phyloP scores from a whole-genome alignment of 2,329 filamentous ascomycete genomes.

The Penicillium thymicola region DNA sequence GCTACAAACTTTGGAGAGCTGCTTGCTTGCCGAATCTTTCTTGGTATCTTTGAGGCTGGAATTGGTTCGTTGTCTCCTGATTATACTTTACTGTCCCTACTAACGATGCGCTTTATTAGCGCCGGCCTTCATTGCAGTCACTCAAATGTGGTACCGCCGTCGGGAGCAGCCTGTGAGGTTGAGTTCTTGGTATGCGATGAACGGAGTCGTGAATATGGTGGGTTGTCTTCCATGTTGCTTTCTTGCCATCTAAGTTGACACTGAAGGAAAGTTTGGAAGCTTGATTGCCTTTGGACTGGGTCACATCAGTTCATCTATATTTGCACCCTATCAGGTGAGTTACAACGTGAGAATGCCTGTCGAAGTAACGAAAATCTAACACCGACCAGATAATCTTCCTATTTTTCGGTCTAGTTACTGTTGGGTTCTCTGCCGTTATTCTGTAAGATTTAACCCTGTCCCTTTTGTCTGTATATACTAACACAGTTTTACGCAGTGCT shows the following conservation, averaged over 20 bases:
- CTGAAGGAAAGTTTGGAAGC: conserved; percentile 43
- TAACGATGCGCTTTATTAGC: conserved; percentile 28
- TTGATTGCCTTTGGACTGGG: conserved; percentile 53
- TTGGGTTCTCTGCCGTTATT: conserved; percentile 51
- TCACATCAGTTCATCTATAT: conserved; percentile 44
- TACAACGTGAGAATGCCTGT: too few species aligned
- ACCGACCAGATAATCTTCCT: conserved; percentile 31
- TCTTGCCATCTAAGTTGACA: neutral
- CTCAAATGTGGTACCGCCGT: conserved; percentile 55
- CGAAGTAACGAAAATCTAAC: neutral
- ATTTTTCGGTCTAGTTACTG: conserved; percentile 48
- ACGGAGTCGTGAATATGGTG: conserved; percentile 54
- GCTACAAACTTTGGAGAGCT: conserved; percentile 50
- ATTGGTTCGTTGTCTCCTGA: conserved; percentile 26
- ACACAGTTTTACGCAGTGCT: conserved; percentile 17
- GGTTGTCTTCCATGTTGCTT: neutral
- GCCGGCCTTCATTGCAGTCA: conserved; percentile 52
- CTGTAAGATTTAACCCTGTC: conserved; percentile 31
- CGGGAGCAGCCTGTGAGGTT: conserved; percentile 52
- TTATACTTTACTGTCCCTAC: neutral
- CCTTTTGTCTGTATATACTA: neutral
- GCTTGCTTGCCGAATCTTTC: conserved; percentile 53
- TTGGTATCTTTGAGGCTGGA: conserved; percentile 56
- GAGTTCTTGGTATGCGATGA: conserved; percentile 55
- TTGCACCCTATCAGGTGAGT: conserved; percentile 52